These are phyloP conservation scores for Tetrahymena borealis DNA, from an alignment of 73 alveolate genomes.

Conservation along the genomic window DNA sequence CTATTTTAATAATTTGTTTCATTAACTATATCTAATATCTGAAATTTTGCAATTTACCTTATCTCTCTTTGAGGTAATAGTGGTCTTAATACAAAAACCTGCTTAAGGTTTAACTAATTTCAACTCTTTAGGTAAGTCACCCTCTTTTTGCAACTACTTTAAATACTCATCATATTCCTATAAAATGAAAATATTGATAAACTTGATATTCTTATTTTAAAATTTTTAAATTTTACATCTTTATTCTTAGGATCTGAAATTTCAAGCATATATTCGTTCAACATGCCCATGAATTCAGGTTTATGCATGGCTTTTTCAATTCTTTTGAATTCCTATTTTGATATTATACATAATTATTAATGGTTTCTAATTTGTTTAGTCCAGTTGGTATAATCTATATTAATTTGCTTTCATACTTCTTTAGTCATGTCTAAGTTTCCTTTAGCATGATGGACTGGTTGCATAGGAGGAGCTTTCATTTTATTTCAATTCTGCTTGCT, in stretches of 20 bases:
- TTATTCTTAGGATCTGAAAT: constrained; percentile 96
- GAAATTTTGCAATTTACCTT: not conserved
- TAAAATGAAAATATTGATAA: not conserved
- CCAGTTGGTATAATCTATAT: not conserved
- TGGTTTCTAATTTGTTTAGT: not conserved
- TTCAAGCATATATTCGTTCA: constrained; percentile 92
- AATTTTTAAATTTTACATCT: constrained; percentile 15
- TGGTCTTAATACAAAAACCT: constrained; percentile 73
- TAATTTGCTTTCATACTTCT: not conserved
- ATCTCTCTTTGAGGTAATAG: constrained; percentile 42
- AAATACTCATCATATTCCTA: constrained; percentile 87
- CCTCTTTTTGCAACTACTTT: constrained; percentile 80
- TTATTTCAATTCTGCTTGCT: not conserved
- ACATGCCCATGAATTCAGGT: constrained; percentile 81
- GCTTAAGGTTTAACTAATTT: constrained; percentile 70
- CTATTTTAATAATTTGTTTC: constrained; percentile 48
- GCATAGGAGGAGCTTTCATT: not conserved
- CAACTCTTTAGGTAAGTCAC: constrained; percentile 83
- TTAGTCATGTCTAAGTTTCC: not conserved
- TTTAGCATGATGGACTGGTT: not conserved
- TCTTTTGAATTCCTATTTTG: constrained; percentile 53
- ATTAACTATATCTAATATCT: constrained; percentile 32
- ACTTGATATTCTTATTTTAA: not conserved
- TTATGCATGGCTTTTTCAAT: constrained; percentile 86
- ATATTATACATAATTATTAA: too few species aligned